Percentiles rank a stretch among this genome's conserved stretches.
These are phyloP conservation scores for Paraphaeosphaeria sporulosa DNA, from an alignment of 2,329 filamentous ascomycete species.

Conservation along the genomic window DNA sequence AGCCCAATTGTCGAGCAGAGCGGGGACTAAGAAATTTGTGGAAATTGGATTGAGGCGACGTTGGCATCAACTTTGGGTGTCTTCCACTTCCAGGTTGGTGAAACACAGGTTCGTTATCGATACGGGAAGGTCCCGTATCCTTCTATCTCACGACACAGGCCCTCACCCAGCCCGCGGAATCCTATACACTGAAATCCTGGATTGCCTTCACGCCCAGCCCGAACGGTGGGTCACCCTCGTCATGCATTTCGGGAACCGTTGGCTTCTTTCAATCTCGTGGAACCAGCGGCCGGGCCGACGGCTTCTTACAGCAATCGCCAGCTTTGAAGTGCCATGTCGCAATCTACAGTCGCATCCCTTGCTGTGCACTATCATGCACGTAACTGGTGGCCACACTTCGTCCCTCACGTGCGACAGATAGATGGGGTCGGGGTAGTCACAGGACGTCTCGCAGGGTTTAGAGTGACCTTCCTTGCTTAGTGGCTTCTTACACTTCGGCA, in stretches of 20 bases:
- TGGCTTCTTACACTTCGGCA: slow-evolving; percentile 13
- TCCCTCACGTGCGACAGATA: slow-evolving; percentile 10
- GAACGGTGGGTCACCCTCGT: neutral
- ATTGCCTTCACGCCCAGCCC: neutral
- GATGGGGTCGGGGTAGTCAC: slow-evolving; percentile 9
- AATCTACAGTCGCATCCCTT: slow-evolving; percentile 10
- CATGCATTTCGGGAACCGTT: slow-evolving; percentile 2
- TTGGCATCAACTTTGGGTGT: neutral
- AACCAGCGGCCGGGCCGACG: slow-evolving; percentile 5
- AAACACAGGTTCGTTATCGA: neutral
- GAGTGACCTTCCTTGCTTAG: slow-evolving; percentile 11
- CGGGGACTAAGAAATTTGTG: neutral
- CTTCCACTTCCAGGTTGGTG: neutral
- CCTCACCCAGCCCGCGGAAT: neutral
- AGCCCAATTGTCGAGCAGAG: neutral
- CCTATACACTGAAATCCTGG: neutral
- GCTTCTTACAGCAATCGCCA: neutral
- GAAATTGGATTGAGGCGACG: neutral
- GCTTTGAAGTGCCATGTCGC: slow-evolving; percentile 1
- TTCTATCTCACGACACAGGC: neutral
- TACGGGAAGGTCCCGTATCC: neutral
- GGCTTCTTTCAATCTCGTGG: slow-evolving; percentile 2
- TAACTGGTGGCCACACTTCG: slow-evolving; percentile 6
- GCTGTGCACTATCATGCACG: slow-evolving; percentile 1
- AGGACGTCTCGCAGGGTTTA: slow-evolving; percentile 12